These are phyloP conservation scores for Gnomoniopsis sp. DNA, from an alignment of 2,329 filamentous ascomycete genomes.

Conservation along the genomic window DNA sequence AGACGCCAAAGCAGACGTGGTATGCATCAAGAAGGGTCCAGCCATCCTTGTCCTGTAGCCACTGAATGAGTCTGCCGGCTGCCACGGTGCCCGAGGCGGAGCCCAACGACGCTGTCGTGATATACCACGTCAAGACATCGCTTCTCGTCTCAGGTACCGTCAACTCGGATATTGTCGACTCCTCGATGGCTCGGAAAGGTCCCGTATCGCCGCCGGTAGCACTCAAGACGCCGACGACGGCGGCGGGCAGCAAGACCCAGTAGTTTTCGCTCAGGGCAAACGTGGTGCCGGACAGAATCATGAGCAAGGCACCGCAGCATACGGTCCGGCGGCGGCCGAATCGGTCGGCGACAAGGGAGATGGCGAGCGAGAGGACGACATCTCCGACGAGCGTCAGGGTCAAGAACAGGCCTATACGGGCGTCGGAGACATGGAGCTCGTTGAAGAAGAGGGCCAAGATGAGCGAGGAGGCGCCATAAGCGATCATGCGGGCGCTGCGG, in stretches of 20 bases:
- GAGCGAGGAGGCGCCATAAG: conserved; percentile 59
- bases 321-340: conserved; percentile 55
- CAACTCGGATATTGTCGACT: conserved; percentile 60
- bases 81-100: conserved; percentile 51
- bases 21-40: conserved; percentile 52
- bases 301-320: conserved; percentile 49
- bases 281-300: conserved; percentile 52
- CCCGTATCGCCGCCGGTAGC: conserved; percentile 64
- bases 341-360: conserved; percentile 57
- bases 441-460: conserved; percentile 61
- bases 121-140: conserved; percentile 67
- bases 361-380: conserved; percentile 52
- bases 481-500: conserved; percentile 55
- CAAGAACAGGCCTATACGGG: conserved; percentile 62
- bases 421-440: conserved; percentile 51
- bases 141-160: conserved; percentile 51
- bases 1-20: conserved; percentile 57
- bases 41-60: conserved; percentile 38
- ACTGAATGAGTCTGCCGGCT: conserved; percentile 49
- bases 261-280: conserved; percentile 55
- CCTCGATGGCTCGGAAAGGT: conserved; percentile 64
- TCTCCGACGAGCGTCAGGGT: conserved; percentile 60
- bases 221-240: conserved; percentile 59
- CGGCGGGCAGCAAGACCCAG: conserved; percentile 56
- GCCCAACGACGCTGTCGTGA: conserved; percentile 53